Percentiles rank a stretch among this genome's conserved stretches.
Evolutionary conservation across 2,329 filamentous ascomycete genomes (phyloP).

Genomic region (Trichoderma sp.): DNA sequence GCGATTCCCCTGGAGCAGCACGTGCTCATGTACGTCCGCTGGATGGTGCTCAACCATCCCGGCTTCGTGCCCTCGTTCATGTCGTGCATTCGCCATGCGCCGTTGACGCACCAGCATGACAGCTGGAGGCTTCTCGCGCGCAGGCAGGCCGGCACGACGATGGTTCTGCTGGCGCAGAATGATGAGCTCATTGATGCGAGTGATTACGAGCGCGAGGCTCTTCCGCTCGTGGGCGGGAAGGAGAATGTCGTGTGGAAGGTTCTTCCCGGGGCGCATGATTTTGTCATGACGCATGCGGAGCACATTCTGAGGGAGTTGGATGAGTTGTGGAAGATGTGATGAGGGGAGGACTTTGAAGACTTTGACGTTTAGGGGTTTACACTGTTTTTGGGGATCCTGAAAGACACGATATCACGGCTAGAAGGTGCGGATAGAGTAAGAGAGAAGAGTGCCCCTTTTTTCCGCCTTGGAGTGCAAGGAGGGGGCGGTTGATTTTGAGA

Average conservation of each 20-base stretch:
- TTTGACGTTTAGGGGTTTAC: background rate
- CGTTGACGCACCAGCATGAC: constrained; percentile 55
- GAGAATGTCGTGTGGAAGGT: constrained; percentile 54
- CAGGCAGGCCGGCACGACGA: constrained; percentile 49
- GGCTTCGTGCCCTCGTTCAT: constrained; percentile 65
- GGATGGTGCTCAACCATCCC: constrained; percentile 58
- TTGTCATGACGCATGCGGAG: constrained; percentile 59
- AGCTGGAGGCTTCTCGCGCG: constrained; percentile 52
- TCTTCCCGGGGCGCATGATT: constrained; percentile 61
- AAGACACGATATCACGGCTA: background rate
- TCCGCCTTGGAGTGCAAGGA: background rate
- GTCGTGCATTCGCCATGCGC: constrained; percentile 57
- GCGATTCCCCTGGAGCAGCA: constrained; percentile 48
- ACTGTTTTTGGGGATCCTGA: background rate
- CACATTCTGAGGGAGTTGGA: constrained; percentile 52
- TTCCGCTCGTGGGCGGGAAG: constrained; percentile 55
- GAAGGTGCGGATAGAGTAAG: background rate
- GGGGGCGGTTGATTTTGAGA: background rate
- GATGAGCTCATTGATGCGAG: constrained; percentile 57
- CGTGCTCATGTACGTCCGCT: constrained; percentile 57
- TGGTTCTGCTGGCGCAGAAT: constrained; percentile 53
- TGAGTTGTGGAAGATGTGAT: constrained; percentile 47
- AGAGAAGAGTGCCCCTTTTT: background rate
- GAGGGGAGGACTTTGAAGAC: background rate
- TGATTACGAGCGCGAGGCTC: constrained; percentile 53